Base-by-base conservation (phyloP, 768 basidiomycete species). In the Lanmaoa pseudosensibilis region DNA sequence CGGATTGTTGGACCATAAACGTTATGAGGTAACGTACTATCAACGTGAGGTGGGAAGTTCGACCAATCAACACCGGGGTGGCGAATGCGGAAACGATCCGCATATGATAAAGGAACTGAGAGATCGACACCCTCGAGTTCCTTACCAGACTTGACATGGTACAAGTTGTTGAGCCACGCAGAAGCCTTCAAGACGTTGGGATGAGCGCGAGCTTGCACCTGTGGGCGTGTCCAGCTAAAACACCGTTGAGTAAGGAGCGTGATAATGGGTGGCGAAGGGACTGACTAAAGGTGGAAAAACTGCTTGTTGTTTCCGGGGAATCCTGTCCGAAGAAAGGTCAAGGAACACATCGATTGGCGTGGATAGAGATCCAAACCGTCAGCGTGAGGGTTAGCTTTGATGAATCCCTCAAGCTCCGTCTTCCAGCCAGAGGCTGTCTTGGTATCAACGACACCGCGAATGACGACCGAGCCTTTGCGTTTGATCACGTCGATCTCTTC, bases 81-180 rank as follows among this genome's bases (percentile, higher is more conserved):
- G 50, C 90, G 78, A 58, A 91, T 90, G 34, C 87, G 81, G 69
- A 89, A 85, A 34, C 87, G 76, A 67, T 91, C 88, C 0, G 86
- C 87, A 58, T 92, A 92, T 15, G 75, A 80, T 56, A 92, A 71
- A 18, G 88, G 85, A 4, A 80, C 77, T 8, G 77, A 74, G 33
- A 88, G 74, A 60, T 88, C 83, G 16, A 90, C 83, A 12, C 81
- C 81, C 19, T 83, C 78, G 21, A 73, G 65, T 19, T 63, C 66
- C 30, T 65, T 66, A 13, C 69, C 74, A 1, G 73, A 68, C 44
- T 77, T 76, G 37, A 70, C 61, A 52, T 79, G 80, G 66, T 87
- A 88, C n/a, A 88, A 69, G 33, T 81, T 79, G 72, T 88, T 89
- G 39, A 87, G 74, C 82, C 82, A 89, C 1, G 73, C 73, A 25